Evolutionary conservation across 257 asterid species (phyloP).

Genomic region (Orobanche coerulescens): DNA sequence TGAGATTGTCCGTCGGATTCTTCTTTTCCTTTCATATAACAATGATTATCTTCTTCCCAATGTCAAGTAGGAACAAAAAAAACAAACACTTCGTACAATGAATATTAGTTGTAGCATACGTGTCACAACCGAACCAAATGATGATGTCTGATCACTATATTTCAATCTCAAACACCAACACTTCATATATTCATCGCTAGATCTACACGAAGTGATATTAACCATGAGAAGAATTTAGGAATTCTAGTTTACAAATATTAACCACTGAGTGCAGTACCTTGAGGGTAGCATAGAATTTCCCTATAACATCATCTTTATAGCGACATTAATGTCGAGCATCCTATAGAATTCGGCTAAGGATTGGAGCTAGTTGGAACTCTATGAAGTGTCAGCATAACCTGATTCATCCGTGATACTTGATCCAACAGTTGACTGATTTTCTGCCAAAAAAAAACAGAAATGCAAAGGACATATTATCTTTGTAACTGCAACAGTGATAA

Average conservation of each 20-base stretch:
- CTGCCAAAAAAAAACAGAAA: slow-evolving; percentile 33
- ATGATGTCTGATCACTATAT: not conserved
- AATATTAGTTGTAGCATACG: not conserved
- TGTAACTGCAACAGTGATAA: not conserved
- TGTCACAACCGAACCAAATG: no score
- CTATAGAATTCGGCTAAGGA: slow-evolving; percentile 3
- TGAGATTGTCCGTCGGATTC: not conserved
- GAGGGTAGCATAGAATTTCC: no score
- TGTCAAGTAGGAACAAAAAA: not conserved
- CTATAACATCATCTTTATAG: no score
- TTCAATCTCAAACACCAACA: not conserved
- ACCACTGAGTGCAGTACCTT: no score
- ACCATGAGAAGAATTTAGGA: no score
- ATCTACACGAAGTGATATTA: no score
- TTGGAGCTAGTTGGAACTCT: slow-evolving; percentile 21
- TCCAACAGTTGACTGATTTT: slow-evolving; percentile 52
- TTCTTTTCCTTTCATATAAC: not conserved
- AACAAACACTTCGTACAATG: slow-evolving; percentile 20
- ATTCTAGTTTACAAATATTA: no score
- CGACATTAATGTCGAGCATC: no score
- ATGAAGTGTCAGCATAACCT: slow-evolving; percentile 35
- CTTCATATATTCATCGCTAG: no score
- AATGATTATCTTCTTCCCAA: not conserved
- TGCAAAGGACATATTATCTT: not conserved
- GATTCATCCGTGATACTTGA: slow-evolving; percentile 65